Evolutionary conservation across 805 yeast species (phyloP).

Genomic region (Suhomyces sp.): DNA sequence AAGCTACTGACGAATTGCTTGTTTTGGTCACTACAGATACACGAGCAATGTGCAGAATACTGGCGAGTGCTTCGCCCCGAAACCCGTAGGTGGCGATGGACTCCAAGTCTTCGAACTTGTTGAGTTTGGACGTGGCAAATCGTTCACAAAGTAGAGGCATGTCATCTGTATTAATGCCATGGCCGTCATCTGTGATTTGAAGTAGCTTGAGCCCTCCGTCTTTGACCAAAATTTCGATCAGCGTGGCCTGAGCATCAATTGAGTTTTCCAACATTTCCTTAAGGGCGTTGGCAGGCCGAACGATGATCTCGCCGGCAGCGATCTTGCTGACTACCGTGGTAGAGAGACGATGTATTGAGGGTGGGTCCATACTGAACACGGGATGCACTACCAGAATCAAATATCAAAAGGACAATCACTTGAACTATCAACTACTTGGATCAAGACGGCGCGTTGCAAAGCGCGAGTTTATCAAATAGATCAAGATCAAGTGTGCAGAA

Average conservation of each 20-base stretch:
- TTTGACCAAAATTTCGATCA: constrained; percentile 75
- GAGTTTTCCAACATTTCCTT: constrained; percentile 92
- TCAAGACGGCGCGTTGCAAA: too few relatives aligned
- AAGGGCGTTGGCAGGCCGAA: constrained; percentile 90
- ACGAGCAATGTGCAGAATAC: constrained; percentile 87
- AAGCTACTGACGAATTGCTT: constrained; percentile 58
- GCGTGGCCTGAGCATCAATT: constrained; percentile 77
- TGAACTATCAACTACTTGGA: too few relatives aligned
- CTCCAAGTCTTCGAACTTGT: constrained; percentile 69
- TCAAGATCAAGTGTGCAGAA: neutral
- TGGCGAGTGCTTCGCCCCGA: constrained; percentile 94
- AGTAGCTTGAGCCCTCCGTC: constrained; percentile 89
- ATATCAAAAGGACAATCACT: too few relatives aligned
- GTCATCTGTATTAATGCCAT: constrained; percentile 74
- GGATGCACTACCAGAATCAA: neutral
- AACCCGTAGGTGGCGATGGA: constrained; percentile 83
- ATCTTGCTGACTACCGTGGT: constrained; percentile 77
- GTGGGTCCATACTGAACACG: neutral
- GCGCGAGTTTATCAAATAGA: neutral
- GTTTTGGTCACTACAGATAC: constrained; percentile 78
- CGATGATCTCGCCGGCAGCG: constrained; percentile 96
- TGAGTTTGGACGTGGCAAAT: constrained; percentile 86
- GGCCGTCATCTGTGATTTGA: constrained; percentile 87
- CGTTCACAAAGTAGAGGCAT: constrained; percentile 80
- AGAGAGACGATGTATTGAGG: constrained; percentile 47